Percentiles rank a stretch among this genome's conserved stretches.
These are phyloP conservation scores for Metschnikowia lachancei DNA, from an alignment of 805 yeast genomes.

Conservation along the genomic window DNA sequence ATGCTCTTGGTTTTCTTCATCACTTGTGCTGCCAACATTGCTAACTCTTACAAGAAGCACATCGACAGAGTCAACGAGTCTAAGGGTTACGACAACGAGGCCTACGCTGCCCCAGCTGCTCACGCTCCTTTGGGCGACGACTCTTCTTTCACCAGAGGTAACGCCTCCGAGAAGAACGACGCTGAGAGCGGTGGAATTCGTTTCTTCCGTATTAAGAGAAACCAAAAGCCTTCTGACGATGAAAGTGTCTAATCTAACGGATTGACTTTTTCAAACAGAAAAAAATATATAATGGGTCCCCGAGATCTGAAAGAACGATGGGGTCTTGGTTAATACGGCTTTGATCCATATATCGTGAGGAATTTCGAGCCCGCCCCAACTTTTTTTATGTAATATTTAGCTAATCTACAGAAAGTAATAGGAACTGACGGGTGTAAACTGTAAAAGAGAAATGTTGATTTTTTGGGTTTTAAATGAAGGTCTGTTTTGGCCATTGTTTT, in stretches of 20 bases:
- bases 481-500: too few relatives aligned
- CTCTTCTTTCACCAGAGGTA: constrained; percentile 43
- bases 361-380: neutral
- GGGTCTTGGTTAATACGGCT: neutral
- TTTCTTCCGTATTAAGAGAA: constrained; percentile 70
- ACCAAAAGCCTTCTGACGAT: constrained; percentile 42
- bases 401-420: constrained; percentile 6
- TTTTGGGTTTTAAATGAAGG: too few relatives aligned
- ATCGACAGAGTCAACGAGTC: constrained; percentile 35
- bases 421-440: neutral
- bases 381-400: constrained; percentile 9
- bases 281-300: too few relatives aligned
- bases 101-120: constrained; percentile 18
- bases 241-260: constrained; percentile 36
- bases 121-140: constrained; percentile 34
- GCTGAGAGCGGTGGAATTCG: constrained; percentile 58
- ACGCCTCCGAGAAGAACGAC: constrained; percentile 36
- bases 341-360: neutral
- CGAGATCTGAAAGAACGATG: too few relatives aligned
- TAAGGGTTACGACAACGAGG: constrained; percentile 20
- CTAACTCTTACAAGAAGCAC: constrained; percentile 51
- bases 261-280: too few relatives aligned
- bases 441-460: too few relatives aligned
- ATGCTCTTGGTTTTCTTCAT: constrained; percentile 50
- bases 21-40: constrained; percentile 50